Conservation (phyloP, 345 rosid genomes). For the Laguncularia racemosa region DNA sequence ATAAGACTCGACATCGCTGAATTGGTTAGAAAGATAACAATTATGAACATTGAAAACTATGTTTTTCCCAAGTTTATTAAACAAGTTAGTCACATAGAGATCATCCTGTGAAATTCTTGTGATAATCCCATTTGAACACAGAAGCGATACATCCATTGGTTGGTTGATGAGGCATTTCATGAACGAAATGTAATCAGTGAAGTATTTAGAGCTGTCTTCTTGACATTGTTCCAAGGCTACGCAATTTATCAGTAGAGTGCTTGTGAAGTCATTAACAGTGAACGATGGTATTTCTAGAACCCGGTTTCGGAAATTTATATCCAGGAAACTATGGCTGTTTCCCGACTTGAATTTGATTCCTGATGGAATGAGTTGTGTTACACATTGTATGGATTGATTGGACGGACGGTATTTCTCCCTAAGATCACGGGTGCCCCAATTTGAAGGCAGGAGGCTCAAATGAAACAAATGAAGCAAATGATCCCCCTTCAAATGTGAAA, state of each 20-base stretch:
- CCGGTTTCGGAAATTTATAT: slow-evolving; percentile 7
- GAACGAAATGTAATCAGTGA: slow-evolving; percentile 5
- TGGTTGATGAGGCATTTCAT: slow-evolving; percentile 11
- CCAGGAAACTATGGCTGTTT: background rate
- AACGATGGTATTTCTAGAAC: slow-evolving; percentile 9
- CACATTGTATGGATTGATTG: background rate
- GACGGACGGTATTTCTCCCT: background rate
- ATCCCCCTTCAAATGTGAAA: background rate
- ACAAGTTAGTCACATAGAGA: slow-evolving; percentile 5
- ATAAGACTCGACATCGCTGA: background rate
- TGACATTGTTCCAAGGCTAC: slow-evolving; percentile 2
- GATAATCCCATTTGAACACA: slow-evolving; percentile 9
- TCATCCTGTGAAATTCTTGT: slow-evolving; percentile 2
- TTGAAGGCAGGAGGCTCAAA: slow-evolving; percentile 3
- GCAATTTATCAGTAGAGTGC: slow-evolving; percentile 1
- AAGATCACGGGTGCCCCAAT: background rate
- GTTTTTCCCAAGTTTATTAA: background rate
- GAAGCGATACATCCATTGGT: slow-evolving; percentile 5
- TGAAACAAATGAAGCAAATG: slow-evolving; percentile 16
- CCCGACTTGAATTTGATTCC: slow-evolving; percentile 9
- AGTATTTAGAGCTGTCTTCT: background rate
- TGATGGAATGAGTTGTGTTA: slow-evolving; percentile 4
- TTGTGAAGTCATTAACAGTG: background rate
- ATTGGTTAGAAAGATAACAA: slow-evolving; percentile 5
- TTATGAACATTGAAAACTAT: background rate